A percentile compares a stretch with the other conserved stretches of the same genome.
Evolutionary conservation across 768 basidiomycete genomes (phyloP).

Genomic region (Lactifluus hygrophoroides): DNA sequence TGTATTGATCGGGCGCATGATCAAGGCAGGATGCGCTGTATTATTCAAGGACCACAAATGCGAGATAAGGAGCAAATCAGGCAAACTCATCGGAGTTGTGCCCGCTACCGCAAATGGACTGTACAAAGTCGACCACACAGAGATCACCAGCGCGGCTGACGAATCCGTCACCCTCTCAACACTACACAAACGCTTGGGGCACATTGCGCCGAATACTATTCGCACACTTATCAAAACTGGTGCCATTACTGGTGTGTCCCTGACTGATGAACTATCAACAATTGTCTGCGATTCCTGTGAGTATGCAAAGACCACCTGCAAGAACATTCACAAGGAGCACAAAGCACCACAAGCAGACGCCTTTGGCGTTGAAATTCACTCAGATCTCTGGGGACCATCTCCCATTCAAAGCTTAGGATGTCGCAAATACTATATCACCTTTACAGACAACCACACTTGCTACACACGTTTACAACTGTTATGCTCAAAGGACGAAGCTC

Average conservation of each 20-base stretch:
- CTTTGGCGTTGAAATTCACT: no score
- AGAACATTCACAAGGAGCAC: background rate
- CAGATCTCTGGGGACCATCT: no score
- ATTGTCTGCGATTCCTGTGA: background rate
- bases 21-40: background rate
- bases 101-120: background rate
- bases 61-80: background rate
- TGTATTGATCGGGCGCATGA: slow-evolving; percentile 11
- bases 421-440: slow-evolving; percentile 31
- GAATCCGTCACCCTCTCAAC: background rate
- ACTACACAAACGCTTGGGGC: background rate
- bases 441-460: slow-evolving; percentile 30
- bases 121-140: no score
- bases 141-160: no score
- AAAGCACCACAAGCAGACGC: background rate
- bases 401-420: slow-evolving; percentile 22
- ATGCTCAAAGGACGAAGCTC: no score
- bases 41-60: background rate
- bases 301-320: background rate
- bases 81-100: background rate
- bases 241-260: no score
- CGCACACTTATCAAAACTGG: background rate
- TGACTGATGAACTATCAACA: no score
- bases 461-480: slow-evolving; percentile 25
- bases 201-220: background rate